phyloP scores from a whole-genome alignment of 176 grass and related monocot species.

The Thalia dealbata region DNA sequence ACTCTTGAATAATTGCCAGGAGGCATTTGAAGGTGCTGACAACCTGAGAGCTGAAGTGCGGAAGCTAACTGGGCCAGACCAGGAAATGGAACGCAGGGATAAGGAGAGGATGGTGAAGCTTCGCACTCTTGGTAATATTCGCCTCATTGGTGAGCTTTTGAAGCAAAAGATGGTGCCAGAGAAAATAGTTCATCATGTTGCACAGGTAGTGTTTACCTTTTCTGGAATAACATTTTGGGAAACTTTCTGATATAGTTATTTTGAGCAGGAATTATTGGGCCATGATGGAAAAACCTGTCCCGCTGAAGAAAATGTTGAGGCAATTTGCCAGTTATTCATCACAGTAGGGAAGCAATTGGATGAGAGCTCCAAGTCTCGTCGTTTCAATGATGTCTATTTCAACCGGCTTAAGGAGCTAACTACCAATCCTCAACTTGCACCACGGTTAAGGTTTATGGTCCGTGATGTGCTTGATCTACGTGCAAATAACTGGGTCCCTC shows the following conservation, averaged over 20 bases:
- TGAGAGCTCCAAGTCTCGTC: slow-evolving; percentile 35
- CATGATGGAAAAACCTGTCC: slow-evolving; percentile 32
- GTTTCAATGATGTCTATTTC: slow-evolving; percentile 46
- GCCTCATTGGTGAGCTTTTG: slow-evolving; percentile 19
- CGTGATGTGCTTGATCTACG: slow-evolving; percentile 42
- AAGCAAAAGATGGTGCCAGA: slow-evolving; percentile 26
- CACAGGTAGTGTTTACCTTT: slow-evolving; percentile 3
- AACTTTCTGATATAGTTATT: background rate
- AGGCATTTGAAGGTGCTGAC: slow-evolving; percentile 44
- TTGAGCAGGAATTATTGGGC: slow-evolving; percentile 7
- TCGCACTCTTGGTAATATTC: slow-evolving; percentile 21
- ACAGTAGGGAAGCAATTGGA: slow-evolving; percentile 55
- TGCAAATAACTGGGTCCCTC: slow-evolving; percentile 48
- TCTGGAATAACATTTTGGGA: background rate
- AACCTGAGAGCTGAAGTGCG: slow-evolving; percentile 26
- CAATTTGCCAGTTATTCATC: slow-evolving; percentile 51
- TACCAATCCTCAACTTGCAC: slow-evolving; percentile 30
- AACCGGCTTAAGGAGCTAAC: slow-evolving; percentile 40
- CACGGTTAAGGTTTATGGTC: slow-evolving; percentile 46
- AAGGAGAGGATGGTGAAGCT: slow-evolving; percentile 22
- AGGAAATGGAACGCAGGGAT: slow-evolving; percentile 41
- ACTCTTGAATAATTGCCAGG: slow-evolving; percentile 47
- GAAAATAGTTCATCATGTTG: slow-evolving; percentile 28
- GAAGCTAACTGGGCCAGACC: slow-evolving; percentile 32
- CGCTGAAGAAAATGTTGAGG: slow-evolving; percentile 58